A percentile compares a stretch with the other conserved stretches of the same genome.
These are phyloP conservation scores for Tremellales sp. DNA, from an alignment of 1,284 basidiomycete genomes.

Conservation along the genomic window DNA sequence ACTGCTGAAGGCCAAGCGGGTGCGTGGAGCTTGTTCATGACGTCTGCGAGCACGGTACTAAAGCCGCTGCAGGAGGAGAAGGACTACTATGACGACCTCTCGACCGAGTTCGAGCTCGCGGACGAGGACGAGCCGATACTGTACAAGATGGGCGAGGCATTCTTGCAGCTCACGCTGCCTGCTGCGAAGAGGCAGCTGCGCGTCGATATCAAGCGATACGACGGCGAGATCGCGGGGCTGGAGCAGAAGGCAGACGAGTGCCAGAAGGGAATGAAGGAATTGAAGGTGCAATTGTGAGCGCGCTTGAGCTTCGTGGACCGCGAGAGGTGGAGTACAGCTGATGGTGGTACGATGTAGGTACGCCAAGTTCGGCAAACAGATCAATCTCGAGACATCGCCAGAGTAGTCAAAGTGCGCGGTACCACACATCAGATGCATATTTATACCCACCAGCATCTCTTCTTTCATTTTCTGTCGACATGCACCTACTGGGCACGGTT, in stretches of 20 bases:
- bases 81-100: slow-evolving; percentile 84
- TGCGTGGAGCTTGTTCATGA: slow-evolving; percentile 35
- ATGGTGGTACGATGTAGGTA: slow-evolving; percentile 53
- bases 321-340: background rate
- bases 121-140: slow-evolving; percentile 76
- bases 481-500: no score
- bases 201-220: slow-evolving; percentile 62
- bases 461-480: no score
- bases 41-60: slow-evolving; percentile 6
- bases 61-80: slow-evolving; percentile 67
- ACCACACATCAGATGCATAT: slow-evolving; percentile 10
- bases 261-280: slow-evolving; percentile 78
- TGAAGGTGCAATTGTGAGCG: slow-evolving; percentile 70
- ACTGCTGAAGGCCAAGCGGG: slow-evolving; percentile 67
- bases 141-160: slow-evolving; percentile 90
- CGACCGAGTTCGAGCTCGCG: slow-evolving; percentile 80
- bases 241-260: slow-evolving; percentile 63
- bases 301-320: background rate
- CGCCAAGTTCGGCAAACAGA: slow-evolving; percentile 87
- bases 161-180: slow-evolving; percentile 69
- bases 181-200: slow-evolving; percentile 72
- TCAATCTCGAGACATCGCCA: slow-evolving; percentile 69
- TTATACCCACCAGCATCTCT: slow-evolving; percentile 8
- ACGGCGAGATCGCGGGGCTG: slow-evolving; percentile 59
- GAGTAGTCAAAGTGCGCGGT: slow-evolving; percentile 15